phyloP scores from a whole-genome alignment of 1,284 basidiomycete genomes.

The Wallemia ichthyophaga region DNA sequence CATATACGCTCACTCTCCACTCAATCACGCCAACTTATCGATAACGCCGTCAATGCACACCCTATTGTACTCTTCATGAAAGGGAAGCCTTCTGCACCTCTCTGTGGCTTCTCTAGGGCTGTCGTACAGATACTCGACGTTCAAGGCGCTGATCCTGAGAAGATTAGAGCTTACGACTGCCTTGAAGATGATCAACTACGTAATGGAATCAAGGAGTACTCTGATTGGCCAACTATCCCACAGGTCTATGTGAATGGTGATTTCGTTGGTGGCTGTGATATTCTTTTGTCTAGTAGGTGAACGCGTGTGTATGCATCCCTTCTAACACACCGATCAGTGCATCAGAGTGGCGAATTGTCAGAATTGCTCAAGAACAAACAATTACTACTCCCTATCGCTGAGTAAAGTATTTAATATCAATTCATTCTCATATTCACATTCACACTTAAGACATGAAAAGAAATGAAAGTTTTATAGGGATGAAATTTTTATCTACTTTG shows the following conservation, averaged over 20 bases:
- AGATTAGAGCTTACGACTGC: conserved; percentile 65
- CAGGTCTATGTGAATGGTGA: conserved; percentile 84
- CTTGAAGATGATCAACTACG: conserved; percentile 58
- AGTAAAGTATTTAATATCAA: not conserved
- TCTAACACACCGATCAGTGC: conserved; percentile 33
- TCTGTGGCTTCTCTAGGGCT: conserved; percentile 73
- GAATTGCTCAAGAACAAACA: conserved; percentile 41
- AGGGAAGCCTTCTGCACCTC: conserved; percentile 36
- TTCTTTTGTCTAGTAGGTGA: conserved; percentile 65
- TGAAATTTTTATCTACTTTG: too few species aligned
- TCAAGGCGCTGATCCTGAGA: conserved; percentile 47
- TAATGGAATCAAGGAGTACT: conserved; percentile 75
- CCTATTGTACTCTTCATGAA: conserved; percentile 88
- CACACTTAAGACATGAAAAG: not conserved
- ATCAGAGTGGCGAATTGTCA: conserved; percentile 81
- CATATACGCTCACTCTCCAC: not conserved
- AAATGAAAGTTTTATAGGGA: not conserved
- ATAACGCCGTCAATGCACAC: conserved; percentile 29
- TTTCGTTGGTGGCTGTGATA: conserved; percentile 90
- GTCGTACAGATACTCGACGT: conserved; percentile 71
- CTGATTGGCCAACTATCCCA: conserved; percentile 92
- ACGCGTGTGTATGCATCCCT: not conserved
- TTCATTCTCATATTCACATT: not conserved
- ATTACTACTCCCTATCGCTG: conserved; percentile 24
- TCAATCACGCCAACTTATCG: not conserved